These are phyloP conservation scores for Mycena galericulata DNA, from an alignment of 768 basidiomycete genomes.

Conservation along the genomic window DNA sequence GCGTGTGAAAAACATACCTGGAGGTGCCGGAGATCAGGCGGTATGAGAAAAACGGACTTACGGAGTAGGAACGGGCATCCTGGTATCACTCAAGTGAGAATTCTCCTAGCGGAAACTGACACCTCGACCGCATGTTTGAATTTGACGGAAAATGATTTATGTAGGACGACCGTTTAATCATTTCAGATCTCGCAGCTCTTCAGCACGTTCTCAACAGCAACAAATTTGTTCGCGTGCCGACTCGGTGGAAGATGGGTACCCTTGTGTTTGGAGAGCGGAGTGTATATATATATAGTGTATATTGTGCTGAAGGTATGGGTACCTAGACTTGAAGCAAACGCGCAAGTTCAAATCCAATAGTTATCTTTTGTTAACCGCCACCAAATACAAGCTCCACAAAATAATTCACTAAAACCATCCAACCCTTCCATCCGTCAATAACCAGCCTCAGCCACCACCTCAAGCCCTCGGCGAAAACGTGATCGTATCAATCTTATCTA, in stretches of 20 bases:
- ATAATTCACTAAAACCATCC: constrained; percentile 12
- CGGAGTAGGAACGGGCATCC: constrained; percentile 3
- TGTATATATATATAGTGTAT: constrained; percentile 4
- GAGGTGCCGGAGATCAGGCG: too few relatives aligned
- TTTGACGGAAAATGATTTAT: constrained; percentile 5
- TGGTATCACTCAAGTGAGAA: constrained; percentile 6
- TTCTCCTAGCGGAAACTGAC: constrained; percentile 2
- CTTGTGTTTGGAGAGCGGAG: constrained; percentile 8
- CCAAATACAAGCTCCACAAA: constrained; percentile 11
- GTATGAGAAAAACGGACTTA: too few relatives aligned
- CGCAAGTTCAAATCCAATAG: constrained; percentile 6
- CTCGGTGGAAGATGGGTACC: constrained; percentile 8
- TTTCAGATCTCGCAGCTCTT: constrained; percentile 7
- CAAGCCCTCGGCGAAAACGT: constrained; percentile 11
- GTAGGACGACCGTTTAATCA: constrained; percentile 5
- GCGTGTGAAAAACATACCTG: too few relatives aligned
- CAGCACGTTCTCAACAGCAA: constrained; percentile 3
- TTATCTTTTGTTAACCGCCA: constrained; percentile 5
- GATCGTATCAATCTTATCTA: constrained; percentile 11
- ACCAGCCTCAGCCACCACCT: constrained; percentile 3
- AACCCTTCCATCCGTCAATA: constrained; percentile 7
- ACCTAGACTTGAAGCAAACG: constrained; percentile 6
- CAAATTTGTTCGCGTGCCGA: constrained; percentile 8
- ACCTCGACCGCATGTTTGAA: constrained; percentile 3
- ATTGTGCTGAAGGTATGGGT: constrained; percentile 8